phyloP scores from a whole-genome alignment of 2,329 filamentous ascomycete genomes.

The Diaporthe velutina region DNA sequence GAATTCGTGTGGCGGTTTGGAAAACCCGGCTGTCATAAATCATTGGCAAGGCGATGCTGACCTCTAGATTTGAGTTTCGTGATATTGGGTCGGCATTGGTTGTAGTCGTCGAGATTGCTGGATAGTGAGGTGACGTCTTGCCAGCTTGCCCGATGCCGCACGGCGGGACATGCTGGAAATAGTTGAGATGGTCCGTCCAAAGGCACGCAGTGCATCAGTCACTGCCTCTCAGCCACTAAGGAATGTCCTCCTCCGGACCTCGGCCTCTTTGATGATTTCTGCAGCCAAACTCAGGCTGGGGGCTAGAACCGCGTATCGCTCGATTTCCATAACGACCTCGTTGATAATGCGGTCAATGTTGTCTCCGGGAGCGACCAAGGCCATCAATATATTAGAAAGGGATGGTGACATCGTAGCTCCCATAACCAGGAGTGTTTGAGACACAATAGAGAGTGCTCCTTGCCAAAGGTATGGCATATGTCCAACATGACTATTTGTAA shows the following conservation, averaged over 20 bases:
- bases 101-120: not conserved
- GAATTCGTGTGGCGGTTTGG: not conserved
- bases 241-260: conserved; percentile 76
- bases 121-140: not conserved
- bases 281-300: conserved; percentile 82
- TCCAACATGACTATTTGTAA: conserved; percentile 73
- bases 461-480: conserved; percentile 91
- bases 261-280: conserved; percentile 85
- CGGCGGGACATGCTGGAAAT: not conserved
- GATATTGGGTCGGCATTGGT: not conserved
- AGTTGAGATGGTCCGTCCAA: not conserved
- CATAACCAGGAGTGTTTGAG: conserved; percentile 86
- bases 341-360: conserved; percentile 82
- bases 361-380: conserved; percentile 67
- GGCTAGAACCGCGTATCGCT: conserved; percentile 79
- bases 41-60: not conserved
- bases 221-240: conserved; percentile 60
- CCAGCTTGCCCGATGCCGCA: not conserved
- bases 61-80: not conserved
- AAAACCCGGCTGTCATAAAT: not conserved
- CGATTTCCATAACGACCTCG: conserved; percentile 81
- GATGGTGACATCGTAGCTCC: conserved; percentile 85
- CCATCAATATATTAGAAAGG: conserved; percentile 74
- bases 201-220: not conserved
- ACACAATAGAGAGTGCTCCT: conserved; percentile 85